Percentiles rank a stretch among this genome's conserved stretches.
Evolutionary conservation across 2,329 filamentous ascomycete genomes (phyloP).

Genomic region (Sporothrix luriei): DNA sequence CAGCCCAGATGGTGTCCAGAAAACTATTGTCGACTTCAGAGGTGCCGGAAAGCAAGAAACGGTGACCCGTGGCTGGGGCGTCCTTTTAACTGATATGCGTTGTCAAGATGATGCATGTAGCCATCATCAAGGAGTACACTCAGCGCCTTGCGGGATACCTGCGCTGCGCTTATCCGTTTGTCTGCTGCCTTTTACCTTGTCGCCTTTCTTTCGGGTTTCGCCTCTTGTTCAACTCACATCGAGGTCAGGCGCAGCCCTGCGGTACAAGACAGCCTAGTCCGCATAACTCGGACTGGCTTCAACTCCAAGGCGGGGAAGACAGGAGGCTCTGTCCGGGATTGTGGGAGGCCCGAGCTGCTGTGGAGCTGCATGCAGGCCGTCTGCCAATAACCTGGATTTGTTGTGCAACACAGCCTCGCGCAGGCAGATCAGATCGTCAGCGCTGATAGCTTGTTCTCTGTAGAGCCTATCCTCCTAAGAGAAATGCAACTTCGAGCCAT

Average conservation of each 20-base stretch:
- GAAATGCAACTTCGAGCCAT: too few relatives aligned
- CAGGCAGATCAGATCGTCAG: not conserved
- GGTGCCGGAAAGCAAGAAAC: too few relatives aligned
- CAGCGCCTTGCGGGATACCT: not conserved
- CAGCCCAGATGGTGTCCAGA: too few relatives aligned
- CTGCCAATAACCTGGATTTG: not conserved
- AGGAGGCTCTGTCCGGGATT: slow-evolving; percentile 13
- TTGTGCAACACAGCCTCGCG: slow-evolving; percentile 17
- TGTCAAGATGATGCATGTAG: not conserved
- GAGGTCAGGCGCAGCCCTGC: slow-evolving; percentile 3
- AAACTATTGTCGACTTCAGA: too few relatives aligned
- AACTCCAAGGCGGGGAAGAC: not conserved
- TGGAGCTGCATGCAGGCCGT: not conserved
- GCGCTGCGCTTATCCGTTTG: not conserved
- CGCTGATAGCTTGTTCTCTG: too few relatives aligned
- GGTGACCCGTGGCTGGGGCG: not conserved
- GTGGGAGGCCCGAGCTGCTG: not conserved
- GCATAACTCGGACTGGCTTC: not conserved
- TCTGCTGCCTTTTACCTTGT: not conserved
- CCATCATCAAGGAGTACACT: not conserved
- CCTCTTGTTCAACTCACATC: not conserved
- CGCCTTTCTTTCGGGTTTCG: too few relatives aligned
- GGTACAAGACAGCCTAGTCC: not conserved
- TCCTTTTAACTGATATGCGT: not conserved
- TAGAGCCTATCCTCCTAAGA: too few relatives aligned